Conservation (phyloP, 768 basidiomycete genomes). For the Trametes meyenii region DNA sequence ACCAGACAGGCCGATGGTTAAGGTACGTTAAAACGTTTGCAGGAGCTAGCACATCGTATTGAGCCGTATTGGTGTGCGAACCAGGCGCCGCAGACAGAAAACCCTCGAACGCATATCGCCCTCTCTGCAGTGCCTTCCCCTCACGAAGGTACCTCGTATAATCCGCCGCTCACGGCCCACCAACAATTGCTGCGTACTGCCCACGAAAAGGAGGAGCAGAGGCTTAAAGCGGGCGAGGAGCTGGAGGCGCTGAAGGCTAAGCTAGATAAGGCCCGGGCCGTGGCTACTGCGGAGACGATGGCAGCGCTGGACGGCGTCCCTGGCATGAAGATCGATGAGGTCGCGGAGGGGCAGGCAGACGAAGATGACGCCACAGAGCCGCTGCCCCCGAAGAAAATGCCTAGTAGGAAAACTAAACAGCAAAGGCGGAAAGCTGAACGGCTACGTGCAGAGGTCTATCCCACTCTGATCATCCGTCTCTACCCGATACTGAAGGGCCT, state of each 20-base stretch:
- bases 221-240: constrained; percentile 54
- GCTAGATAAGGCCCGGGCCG: constrained; percentile 53
- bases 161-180: constrained; percentile 77
- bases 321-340: constrained; percentile 69
- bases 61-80: neutral
- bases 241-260: constrained; percentile 55
- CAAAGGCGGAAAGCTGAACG: constrained; percentile 72
- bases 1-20: constrained; percentile 44
- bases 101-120: constrained; percentile 56
- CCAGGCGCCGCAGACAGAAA: constrained; percentile 52
- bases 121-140: constrained; percentile 71
- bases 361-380: constrained; percentile 32
- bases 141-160: constrained; percentile 87
- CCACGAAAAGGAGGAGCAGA: constrained; percentile 62
- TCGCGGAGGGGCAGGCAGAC: constrained; percentile 38
- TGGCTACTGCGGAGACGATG: constrained; percentile 34
- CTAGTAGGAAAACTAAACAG: constrained; percentile 59
- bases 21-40: constrained; percentile 43
- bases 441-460: constrained; percentile 64
- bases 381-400: constrained; percentile 42
- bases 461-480: neutral
- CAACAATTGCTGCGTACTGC: constrained; percentile 71
- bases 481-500: neutral
- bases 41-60: neutral
- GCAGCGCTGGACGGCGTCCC: constrained; percentile 42